Base-by-base conservation (phyloP, 306 rosid genomes). In the Biancaea sappan region DNA sequence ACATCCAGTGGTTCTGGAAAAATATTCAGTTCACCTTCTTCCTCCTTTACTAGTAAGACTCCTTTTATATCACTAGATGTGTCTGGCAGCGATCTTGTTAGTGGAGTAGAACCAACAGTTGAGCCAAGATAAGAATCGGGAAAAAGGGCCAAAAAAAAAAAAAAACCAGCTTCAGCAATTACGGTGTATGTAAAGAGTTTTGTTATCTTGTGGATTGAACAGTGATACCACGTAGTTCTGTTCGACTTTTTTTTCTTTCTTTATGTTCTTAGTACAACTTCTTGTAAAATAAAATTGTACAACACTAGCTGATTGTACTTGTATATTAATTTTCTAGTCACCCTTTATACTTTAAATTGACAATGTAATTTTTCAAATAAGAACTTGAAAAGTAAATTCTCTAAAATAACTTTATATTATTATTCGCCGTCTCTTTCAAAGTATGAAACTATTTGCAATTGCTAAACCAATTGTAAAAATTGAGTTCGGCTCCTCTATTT, bases 31-130 rank as follows among this genome's bases (percentile, higher is more conserved):
- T 60, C 80, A 34, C 25, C 86, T 26, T 82, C 94, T 77, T 83
- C 96, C 66, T 90, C 99, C 21, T 83, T 93, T 28, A 71, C 84
- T 26, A 48, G 71, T 52, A 86, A 62, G 71, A 84, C 87, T 83
- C 80, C 86, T 72, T 90, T 73, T 54, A 32, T 86, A 74, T 86
- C 92, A 18, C 75, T 83, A 6, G 96, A 95, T 52, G 87, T 83
- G 47, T 95, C 98, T 2, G 91, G 92, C 54, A 92, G 94, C 76
- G 82, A 88, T 80, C 99, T 95, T 67, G 88, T 84, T 51, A 95
- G 99, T 80, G 96, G 88, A 74, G 90, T 81, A 12, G 26, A 86
- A 51, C 97, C 98, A 31, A 85, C 88, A 84, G 92, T 95, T 73
- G 82, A 56, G 3, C 99, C 99, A 61, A 92, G 99, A 80, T 95